Conservation (phyloP, 2,329 filamentous ascomycete species). For the Cladobotryum mycophilum region DNA sequence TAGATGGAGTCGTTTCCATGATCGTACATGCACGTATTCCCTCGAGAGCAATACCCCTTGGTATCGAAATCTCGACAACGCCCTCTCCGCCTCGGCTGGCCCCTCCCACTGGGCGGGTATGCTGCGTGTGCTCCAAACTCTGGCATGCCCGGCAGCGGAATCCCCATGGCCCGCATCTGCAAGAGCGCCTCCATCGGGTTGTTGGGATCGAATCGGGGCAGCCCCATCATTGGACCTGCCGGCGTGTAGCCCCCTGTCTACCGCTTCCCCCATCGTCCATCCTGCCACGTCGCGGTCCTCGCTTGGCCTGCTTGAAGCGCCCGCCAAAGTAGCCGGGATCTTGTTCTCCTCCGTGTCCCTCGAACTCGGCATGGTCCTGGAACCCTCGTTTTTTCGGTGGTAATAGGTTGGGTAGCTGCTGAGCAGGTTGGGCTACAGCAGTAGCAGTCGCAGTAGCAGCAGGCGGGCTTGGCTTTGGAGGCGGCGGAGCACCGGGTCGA, state of each 20-base stretch:
- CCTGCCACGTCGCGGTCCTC: conserved; percentile 37
- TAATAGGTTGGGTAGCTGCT: not conserved
- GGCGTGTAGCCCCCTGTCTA: conserved; percentile 4
- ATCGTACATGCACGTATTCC: conserved; percentile 61
- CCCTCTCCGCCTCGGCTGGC: conserved; percentile 32
- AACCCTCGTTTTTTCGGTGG: conserved; percentile 29
- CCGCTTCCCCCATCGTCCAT: conserved; percentile 19
- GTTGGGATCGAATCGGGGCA: conserved; percentile 50
- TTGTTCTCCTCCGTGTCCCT: conserved; percentile 17
- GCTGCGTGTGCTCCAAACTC: conserved; percentile 28
- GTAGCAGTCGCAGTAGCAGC: conserved; percentile 4
- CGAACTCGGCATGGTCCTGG: conserved; percentile 23
- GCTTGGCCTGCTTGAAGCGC: conserved; percentile 55
- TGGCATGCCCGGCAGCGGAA: conserved; percentile 36
- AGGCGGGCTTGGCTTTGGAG: conserved; percentile 20
- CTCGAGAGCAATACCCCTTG: conserved; percentile 65
- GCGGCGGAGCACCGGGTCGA: conserved; percentile 46
- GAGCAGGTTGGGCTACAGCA: conserved; percentile 5
- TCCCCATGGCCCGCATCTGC: conserved; percentile 53
- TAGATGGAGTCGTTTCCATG: conserved; percentile 52
- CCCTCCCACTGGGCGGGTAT: conserved; percentile 17
- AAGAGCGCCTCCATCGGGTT: conserved; percentile 57
- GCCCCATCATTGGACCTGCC: conserved; percentile 14
- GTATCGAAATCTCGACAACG: conserved; percentile 64
- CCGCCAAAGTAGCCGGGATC: conserved; percentile 24